Evolutionary conservation across 176 grass and related monocot genomes (phyloP), one percentile per base, ranked within the genome.

Genomic region (Rhipidocladum racemiflorum): DNA sequence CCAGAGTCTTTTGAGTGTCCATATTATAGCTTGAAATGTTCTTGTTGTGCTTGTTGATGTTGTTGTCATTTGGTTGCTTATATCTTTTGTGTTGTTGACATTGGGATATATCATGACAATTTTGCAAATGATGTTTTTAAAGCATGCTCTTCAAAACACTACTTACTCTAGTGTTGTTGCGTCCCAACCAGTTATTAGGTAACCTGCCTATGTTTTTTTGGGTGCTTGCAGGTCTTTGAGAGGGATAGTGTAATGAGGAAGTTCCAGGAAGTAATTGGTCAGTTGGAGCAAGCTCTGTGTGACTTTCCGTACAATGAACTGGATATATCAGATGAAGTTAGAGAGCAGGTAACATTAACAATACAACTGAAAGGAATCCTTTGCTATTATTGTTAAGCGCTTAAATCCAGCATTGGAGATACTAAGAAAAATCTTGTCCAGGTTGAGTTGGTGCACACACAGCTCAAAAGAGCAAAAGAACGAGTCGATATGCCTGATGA

Each of bases 311-410:
- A 92, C 42, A 66, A 78, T 65, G 78, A 97, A 71, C 74, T 94
- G 84, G 83, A 83, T 65, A 92, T 92, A 88, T 94, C 94, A 66
- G 87, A 94, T 90, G 94, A 97, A 92, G 90, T 97, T 85, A 87
- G 81, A 80, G 94, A 97, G 65, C 94, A 97, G 89, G 94, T 88
- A 90, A 64, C 29, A 14, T 64, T 44, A 44, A 45, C 17, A 50
- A 21, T n/a, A 61, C 15, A 49, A 45, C 69, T 87, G 20, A 85
- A 72, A 63, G 28, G 21, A 54, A 74, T 78, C 36, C 24, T 79
- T 61, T 70, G 16, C 9, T 8, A 50, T 60, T 51, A 17, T 54
- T 65, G 7, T 79, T 64, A 66, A 83, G 1, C 38, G 60, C 8
- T 78, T 75, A 68, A 69, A 80, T 68, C 40, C 28, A 61, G 20